Percentiles rank a stretch among this genome's conserved stretches.
Evolutionary conservation across 306 rosid species (phyloP).

Genomic region (Cicer arietinum): DNA sequence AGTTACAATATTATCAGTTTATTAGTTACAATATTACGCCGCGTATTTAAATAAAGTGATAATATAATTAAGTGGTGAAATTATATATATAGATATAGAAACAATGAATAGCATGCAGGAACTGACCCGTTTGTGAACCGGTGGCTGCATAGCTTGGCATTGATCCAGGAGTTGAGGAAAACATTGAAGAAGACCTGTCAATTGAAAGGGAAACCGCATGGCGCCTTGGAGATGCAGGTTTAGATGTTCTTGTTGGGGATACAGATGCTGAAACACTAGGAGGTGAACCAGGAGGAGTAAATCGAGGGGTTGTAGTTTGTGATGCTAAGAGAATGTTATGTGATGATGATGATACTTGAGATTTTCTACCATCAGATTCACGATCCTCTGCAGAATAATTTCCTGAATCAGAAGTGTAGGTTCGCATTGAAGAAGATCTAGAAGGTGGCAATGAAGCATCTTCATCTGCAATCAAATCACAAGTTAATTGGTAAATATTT

Average conservation of each 20-base stretch:
- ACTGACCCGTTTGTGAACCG: constrained; percentile 66
- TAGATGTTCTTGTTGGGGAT: constrained; percentile 81
- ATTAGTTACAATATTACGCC: too few species aligned
- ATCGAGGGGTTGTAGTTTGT: constrained; percentile 73
- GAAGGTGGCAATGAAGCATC: constrained; percentile 61
- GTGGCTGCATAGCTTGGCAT: constrained; percentile 52
- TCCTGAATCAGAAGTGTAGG: constrained; percentile 54
- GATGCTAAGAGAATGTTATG: constrained; percentile 72
- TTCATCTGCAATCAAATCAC: constrained; percentile 56
- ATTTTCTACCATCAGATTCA: constrained; percentile 66
- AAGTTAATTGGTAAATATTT: background rate
- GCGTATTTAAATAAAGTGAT: background rate
- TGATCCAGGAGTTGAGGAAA: constrained; percentile 52
- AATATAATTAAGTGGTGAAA: background rate
- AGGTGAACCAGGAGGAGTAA: constrained; percentile 85
- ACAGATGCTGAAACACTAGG: constrained; percentile 70
- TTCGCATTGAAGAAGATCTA: constrained; percentile 58
- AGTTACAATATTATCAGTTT: too few species aligned
- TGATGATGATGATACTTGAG: constrained; percentile 53
- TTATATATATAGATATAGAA: background rate
- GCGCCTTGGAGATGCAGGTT: constrained; percentile 83
- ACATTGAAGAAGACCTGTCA: constrained; percentile 61
- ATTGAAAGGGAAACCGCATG: constrained; percentile 71
- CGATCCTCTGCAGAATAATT: constrained; percentile 59
- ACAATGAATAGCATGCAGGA: constrained; percentile 10